Evolutionary conservation across 2,329 filamentous ascomycete species (phyloP).

Genomic region (Arthrobotrys sphaeroides): DNA sequence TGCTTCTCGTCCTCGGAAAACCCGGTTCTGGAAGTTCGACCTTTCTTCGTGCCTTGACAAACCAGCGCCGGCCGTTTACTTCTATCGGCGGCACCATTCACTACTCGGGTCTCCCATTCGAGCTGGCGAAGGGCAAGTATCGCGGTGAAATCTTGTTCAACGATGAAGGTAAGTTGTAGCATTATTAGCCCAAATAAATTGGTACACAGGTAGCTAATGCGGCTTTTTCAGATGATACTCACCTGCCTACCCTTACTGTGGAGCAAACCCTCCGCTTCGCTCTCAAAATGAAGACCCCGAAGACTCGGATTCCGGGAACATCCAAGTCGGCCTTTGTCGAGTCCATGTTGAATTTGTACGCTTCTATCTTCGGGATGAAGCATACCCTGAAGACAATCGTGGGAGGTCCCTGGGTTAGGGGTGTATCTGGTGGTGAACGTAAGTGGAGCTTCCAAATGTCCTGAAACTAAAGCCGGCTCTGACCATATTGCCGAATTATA

Average conservation of each 20-base stretch:
- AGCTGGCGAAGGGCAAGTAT: slow-evolving; percentile 74
- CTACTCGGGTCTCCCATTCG: slow-evolving; percentile 75
- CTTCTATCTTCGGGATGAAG: slow-evolving; percentile 77
- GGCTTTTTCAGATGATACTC: slow-evolving; percentile 60
- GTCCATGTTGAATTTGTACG: slow-evolving; percentile 68
- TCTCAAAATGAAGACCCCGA: slow-evolving; percentile 61
- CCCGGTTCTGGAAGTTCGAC: slow-evolving; percentile 80
- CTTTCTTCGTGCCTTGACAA: slow-evolving; percentile 78
- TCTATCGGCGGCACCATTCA: slow-evolving; percentile 74
- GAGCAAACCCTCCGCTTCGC: slow-evolving; percentile 81
- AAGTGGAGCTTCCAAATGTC: slow-evolving; percentile 63
- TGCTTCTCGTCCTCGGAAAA: slow-evolving; percentile 77
- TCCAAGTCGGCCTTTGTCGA: slow-evolving; percentile 66
- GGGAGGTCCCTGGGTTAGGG: slow-evolving; percentile 75
- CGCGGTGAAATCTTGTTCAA: slow-evolving; percentile 82
- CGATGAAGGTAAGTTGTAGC: slow-evolving; percentile 73
- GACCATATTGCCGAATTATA: not conserved
- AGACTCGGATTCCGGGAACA: slow-evolving; percentile 55
- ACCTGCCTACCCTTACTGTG: slow-evolving; percentile 78
- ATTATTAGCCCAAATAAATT: not conserved
- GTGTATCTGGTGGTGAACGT: slow-evolving; percentile 80
- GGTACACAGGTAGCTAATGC: not conserved
- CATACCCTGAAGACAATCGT: slow-evolving; percentile 79
- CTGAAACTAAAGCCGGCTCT: not conserved
- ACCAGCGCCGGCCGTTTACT: slow-evolving; percentile 73